Evolutionary conservation across 805 yeast species (phyloP), one percentile per base, ranked within the genome.

Genomic region (Lipomyces spencermartinsiae): DNA sequence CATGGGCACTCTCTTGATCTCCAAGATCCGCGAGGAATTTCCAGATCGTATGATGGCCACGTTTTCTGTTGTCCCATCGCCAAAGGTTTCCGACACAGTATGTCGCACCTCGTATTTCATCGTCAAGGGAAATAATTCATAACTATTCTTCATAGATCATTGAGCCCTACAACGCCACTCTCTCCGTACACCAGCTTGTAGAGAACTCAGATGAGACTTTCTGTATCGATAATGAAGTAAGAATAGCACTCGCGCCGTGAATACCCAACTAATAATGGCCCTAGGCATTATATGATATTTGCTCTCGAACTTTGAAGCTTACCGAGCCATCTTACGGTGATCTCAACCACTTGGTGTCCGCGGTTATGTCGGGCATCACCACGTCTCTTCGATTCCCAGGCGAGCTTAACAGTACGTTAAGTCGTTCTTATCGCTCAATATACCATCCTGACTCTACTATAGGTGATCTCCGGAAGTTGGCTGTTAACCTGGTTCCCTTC

Each of bases 11-110:
- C 83, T 93, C 73, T 84, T 93, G 78, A 87, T 93, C 76, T 87
- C 95, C 63, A 89, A 89, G 77, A 90, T 93, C 75, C 87, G 94
- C 80, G 97, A 93, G 79, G 97, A 93, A 79, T 93, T 89, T 78
- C 96, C 95, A 66, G 97, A 93, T 81, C 88, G 97, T 83, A 93
- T 93, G 97, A 88, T 93, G 90, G 96, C 97, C 39, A 93, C 97
- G 35, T 93, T 91, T 78, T 92, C 97, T n/a, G 97, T 93, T 68
- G 89, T 93, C 73, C 98, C 97, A 61, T 90, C 97, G 59, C 97
- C 97, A 74, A 90, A 90, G 80, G 92, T 90, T 59, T 89, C 95
- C 46, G 97, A 93, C 76, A 92, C 97, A 56, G 97, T 66, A 56
- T 57, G 59, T 57, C 25, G 12, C n/a, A 37, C 34, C 35, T 6